Percentiles rank a stretch among this genome's conserved stretches.
These are phyloP conservation scores for Boletus sensibilis DNA, from an alignment of 768 basidiomycete species.

Conservation along the genomic window DNA sequence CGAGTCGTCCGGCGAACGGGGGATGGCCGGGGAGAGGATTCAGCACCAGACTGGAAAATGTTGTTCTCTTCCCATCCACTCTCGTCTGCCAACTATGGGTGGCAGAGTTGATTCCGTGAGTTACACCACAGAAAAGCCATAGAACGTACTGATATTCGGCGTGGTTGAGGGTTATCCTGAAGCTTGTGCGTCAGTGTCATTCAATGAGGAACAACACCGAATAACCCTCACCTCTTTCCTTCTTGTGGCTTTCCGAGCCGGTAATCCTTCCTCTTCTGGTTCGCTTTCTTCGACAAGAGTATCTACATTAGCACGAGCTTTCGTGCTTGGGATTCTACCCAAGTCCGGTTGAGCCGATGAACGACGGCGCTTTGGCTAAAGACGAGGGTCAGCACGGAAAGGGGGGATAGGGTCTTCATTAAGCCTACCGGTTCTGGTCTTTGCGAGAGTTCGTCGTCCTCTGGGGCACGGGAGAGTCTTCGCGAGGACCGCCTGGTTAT, in stretches of 20 bases:
- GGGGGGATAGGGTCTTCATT: not conserved
- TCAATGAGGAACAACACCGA: not conserved
- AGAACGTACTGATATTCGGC: conserved; percentile 53
- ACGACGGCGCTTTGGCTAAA: conserved; percentile 73
- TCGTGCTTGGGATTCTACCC: conserved; percentile 46
- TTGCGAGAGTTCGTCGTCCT: conserved; percentile 41
- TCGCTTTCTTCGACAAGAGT: conserved; percentile 72
- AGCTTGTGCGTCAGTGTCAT: conserved; percentile 32
- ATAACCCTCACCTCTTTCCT: conserved; percentile 52
- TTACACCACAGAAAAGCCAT: conserved; percentile 11
- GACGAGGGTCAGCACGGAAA: conserved; percentile 14
- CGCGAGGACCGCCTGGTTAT: conserved; percentile 57
- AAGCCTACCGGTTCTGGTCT: conserved; percentile 57
- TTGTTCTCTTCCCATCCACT: conserved; percentile 93
- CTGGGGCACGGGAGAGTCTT: conserved; percentile 58
- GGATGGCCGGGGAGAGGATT: conserved; percentile 78
- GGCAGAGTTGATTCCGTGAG: conserved; percentile 5
- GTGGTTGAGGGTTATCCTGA: conserved; percentile 49
- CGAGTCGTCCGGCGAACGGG: conserved; percentile 48
- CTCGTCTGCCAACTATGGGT: conserved; percentile 47
- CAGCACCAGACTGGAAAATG: conserved; percentile 86
- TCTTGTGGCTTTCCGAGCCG: conserved; percentile 57
- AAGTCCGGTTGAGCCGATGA: conserved; percentile 75
- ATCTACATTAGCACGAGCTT: conserved; percentile 39
- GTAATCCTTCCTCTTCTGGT: conserved; percentile 61